A percentile compares a stretch with the other conserved stretches of the same genome.
Evolutionary conservation across 257 asterid genomes (phyloP).

Genomic region (Ocimum tenuiflorum): DNA sequence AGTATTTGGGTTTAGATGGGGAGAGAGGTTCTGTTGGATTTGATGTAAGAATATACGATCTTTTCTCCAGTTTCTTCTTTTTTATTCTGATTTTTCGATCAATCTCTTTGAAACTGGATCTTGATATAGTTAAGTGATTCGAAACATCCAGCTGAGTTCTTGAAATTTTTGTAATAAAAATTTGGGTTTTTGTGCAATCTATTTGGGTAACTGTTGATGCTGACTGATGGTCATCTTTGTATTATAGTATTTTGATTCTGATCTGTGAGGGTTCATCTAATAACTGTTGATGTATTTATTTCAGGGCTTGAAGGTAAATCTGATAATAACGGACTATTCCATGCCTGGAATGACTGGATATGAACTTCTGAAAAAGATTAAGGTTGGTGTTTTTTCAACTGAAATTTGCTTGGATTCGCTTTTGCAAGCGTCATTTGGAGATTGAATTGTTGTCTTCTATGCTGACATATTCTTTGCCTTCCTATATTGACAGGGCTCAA

Average conservation of each 20-base stretch:
- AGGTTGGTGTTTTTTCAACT: conserved; percentile 46
- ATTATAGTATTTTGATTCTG: not conserved
- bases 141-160: not conserved
- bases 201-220: too few species aligned
- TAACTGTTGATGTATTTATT: not conserved
- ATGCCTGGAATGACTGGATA: conserved; percentile 99
- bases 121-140: not conserved
- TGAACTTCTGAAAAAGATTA: conserved; percentile 81
- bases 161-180: too few species aligned
- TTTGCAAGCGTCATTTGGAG: not conserved
- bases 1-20: conserved; percentile 78
- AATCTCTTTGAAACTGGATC: not conserved
- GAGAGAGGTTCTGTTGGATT: conserved; percentile 49
- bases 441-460: not conserved
- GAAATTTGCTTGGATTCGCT: not conserved
- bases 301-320: conserved; percentile 77
- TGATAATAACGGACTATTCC: conserved; percentile 81
- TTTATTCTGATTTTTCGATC: not conserved
- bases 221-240: not conserved
- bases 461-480: not conserved
- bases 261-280: not conserved
- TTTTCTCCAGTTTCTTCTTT: not conserved
- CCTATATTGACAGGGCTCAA: conserved; percentile 48
- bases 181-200: too few species aligned
- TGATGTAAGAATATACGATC: conserved; percentile 38